phyloP scores from a whole-genome alignment of 2,329 filamentous ascomycete species.

The Fusarium transvaalense region DNA sequence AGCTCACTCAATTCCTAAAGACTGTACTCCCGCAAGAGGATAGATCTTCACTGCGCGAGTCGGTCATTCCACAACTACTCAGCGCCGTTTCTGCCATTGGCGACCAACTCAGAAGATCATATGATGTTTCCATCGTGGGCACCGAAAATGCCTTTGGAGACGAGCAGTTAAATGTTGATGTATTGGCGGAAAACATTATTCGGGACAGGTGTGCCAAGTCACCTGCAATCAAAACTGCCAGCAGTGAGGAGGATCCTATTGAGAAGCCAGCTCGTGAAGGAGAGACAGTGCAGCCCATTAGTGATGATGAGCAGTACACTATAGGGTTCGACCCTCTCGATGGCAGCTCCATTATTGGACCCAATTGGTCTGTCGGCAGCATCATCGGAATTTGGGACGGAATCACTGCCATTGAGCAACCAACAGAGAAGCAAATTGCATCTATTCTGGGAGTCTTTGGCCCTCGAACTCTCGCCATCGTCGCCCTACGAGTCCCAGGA shows the following conservation, averaged over 20 bases:
- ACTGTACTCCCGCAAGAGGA: slow-evolving; percentile 40
- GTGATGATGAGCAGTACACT: slow-evolving; percentile 62
- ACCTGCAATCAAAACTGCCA: slow-evolving; percentile 62
- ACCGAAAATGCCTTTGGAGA: slow-evolving; percentile 70
- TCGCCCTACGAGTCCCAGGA: slow-evolving; percentile 65
- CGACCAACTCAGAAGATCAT: slow-evolving; percentile 57
- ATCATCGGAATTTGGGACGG: slow-evolving; percentile 72
- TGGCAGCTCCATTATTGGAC: slow-evolving; percentile 70
- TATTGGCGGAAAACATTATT: slow-evolving; percentile 63
- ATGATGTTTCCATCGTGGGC: slow-evolving; percentile 61
- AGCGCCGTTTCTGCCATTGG: slow-evolving; percentile 60
- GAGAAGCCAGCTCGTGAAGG: slow-evolving; percentile 54
- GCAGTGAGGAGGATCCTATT: slow-evolving; percentile 71
- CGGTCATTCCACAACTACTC: slow-evolving; percentile 64
- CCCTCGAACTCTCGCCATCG: slow-evolving; percentile 66
- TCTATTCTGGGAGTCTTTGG: slow-evolving; percentile 67
- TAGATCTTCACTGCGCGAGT: slow-evolving; percentile 55
- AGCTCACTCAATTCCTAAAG: slow-evolving; percentile 22
- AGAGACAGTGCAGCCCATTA: background rate
- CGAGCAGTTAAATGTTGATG: slow-evolving; percentile 70
- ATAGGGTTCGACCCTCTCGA: slow-evolving; percentile 74
- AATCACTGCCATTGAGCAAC: slow-evolving; percentile 58
- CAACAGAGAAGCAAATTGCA: slow-evolving; percentile 59
- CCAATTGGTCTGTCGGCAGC: slow-evolving; percentile 70
- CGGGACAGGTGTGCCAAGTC: slow-evolving; percentile 60